Evolutionary conservation across 208 protist genomes (phyloP), one percentile per base, ranked within the genome.

Genomic region (Herpetomonas tarakana): DNA sequence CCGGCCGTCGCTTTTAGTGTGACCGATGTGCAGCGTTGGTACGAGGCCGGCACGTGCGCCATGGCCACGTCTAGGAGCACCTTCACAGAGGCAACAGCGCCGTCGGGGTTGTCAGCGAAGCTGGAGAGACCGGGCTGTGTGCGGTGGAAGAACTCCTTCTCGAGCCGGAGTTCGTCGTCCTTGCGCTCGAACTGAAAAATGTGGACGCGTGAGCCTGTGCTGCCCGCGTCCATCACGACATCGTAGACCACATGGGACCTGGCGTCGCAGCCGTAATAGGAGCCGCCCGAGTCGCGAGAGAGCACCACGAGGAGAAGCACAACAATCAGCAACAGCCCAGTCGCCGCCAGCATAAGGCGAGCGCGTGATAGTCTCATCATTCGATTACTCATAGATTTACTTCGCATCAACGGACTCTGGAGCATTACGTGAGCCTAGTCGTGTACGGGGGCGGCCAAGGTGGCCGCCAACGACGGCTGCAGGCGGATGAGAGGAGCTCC

Each of bases 1-100:
- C 85, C 85, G 0, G 85, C 85, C 3, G 85, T 92, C 0, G 85
- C 85, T 58, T 75, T 84, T 4, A 92, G 71, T 2, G 71, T 67
- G 21, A 89, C 70, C 2, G 63, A 19, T 2, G 81, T 88, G 52
- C 75, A 83, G 7, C 27, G 25, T 21, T 71, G 62, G 31, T 57
- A 52, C 24, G 26, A 39, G 16, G n/a, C 28, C 19, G 85, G 81
- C 4, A 89, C 59, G n/a, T 44, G 52, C 26, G 29, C 38, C 38
- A 69, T 21, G 0, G 81, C 85, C 11, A 62, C 19, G 7, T 63
- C 19, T 22, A 89, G 58, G 1, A 92, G 66, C 1, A 39, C 49
- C 35, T 28, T 26, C 6, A 92, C 31, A 12, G 70, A 74, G 1
- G 9, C 49, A 2, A 26, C 62, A 0, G 65, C 75, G 21, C 45